These are phyloP conservation scores for Sechiopsis laciniata DNA, from an alignment of 306 rosid genomes.

Conservation along the genomic window DNA sequence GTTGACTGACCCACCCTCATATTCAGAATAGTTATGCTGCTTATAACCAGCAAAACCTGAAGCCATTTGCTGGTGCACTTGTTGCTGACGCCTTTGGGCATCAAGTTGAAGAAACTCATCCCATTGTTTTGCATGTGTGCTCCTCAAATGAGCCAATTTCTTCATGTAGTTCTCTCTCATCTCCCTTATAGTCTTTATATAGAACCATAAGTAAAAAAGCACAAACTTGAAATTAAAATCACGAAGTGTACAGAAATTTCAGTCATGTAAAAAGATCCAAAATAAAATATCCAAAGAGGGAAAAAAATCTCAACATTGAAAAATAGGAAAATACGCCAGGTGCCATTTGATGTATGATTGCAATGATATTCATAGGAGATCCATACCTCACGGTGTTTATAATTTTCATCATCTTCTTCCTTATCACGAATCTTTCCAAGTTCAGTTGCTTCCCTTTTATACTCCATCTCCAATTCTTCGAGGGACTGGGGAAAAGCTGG, in stretches of 20 bases:
- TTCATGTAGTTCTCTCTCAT: constrained; percentile 74
- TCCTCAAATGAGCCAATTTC: constrained; percentile 65
- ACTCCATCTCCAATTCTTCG: constrained; percentile 82
- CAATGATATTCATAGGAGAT: constrained; percentile 6
- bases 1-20: constrained; percentile 51
- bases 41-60: constrained; percentile 67
- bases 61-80: constrained; percentile 52
- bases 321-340: constrained; percentile 8
- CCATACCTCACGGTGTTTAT: constrained; percentile 89
- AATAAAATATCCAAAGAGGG: constrained; percentile 6
- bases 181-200: constrained; percentile 67
- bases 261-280: neutral
- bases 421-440: constrained; percentile 67
- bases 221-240: constrained; percentile 25
- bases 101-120: constrained; percentile 80
- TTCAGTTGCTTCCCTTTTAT: constrained; percentile 69
- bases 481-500: constrained; percentile 48
- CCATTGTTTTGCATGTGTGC: constrained; percentile 69
- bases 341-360: constrained; percentile 22
- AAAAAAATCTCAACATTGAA: constrained; percentile 4
- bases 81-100: constrained; percentile 70
- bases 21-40: constrained; percentile 57
- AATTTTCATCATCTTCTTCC: constrained; percentile 94
- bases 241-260: constrained; percentile 10
- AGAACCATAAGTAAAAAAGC: constrained; percentile 29